Evolutionary conservation across 139 green algal species (phyloP).

Genomic region (Limnomonas spitsbergensis): DNA sequence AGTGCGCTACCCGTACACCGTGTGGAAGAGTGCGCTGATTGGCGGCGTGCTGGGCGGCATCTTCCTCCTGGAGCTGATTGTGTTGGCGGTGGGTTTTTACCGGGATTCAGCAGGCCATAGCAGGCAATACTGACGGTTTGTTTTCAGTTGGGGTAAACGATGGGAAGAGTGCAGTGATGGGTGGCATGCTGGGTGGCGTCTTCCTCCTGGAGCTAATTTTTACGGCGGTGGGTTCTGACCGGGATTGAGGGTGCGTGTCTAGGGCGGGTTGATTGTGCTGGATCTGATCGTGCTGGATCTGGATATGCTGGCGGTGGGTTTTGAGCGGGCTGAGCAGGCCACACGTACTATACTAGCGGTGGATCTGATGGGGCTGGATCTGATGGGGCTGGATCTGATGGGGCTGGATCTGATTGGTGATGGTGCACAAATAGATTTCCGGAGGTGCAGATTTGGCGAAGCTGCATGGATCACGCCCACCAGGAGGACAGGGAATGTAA

Average conservation of each 20-base stretch:
- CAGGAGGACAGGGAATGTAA: no score
- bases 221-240: not conserved
- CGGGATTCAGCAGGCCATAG: no score
- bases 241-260: not conserved
- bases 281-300: not conserved
- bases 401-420: not conserved
- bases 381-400: conserved; percentile 2
- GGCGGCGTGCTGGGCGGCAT: not conserved
- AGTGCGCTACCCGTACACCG: not conserved
- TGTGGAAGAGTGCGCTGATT: not conserved
- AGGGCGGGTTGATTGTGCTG: not conserved
- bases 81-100: not conserved
- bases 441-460: no score
- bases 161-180: conserved; percentile 1
- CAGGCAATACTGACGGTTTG: no score
- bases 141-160: no score
- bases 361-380: not conserved
- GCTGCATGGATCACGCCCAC: not conserved
- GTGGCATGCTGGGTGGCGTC: not conserved
- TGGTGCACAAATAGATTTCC: no score
- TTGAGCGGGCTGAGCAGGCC: no score
- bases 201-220: not conserved
- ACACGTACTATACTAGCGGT: no score
- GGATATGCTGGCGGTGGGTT: not conserved
- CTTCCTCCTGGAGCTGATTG: not conserved